These are phyloP conservation scores for Rhododendron simsii DNA, from an alignment of 148 eudicot species.

Conservation along the genomic window DNA sequence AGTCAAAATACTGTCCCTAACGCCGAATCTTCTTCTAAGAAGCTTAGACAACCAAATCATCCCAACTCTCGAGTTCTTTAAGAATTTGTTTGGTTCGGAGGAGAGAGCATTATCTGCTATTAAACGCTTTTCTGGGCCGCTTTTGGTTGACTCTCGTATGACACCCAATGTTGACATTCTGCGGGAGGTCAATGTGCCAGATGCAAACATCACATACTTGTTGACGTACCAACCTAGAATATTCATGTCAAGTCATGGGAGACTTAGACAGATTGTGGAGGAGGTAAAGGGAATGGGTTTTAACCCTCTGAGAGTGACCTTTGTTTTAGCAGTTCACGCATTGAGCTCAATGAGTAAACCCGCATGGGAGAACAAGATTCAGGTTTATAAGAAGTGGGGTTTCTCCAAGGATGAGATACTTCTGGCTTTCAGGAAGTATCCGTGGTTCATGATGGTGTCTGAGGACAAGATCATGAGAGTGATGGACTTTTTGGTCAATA, in stretches of 20 bases:
- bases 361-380: slow-evolving; percentile 3
- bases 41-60: too few species aligned
- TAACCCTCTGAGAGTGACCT: background rate
- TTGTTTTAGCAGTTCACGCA: background rate
- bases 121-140: too few species aligned
- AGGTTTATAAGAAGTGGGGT: slow-evolving; percentile 25
- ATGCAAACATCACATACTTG: too few species aligned
- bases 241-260: background rate
- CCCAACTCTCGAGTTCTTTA: too few species aligned
- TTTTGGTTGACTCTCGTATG: too few species aligned
- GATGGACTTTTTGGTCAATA: background rate
- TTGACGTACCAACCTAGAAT: background rate
- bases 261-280: background rate
- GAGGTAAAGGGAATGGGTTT: background rate
- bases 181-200: too few species aligned
- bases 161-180: background rate
- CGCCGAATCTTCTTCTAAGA: too few species aligned
- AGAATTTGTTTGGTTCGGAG: too few species aligned
- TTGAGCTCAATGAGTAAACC: background rate
- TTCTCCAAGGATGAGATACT: slow-evolving; percentile 18
- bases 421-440: slow-evolving; percentile 21
- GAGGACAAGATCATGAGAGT: background rate
- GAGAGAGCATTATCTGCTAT: too few species aligned
- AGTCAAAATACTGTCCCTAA: too few species aligned
- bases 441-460: slow-evolving; percentile 7